Base-by-base conservation (phyloP, 495 filamentous ascomycete species). In the Penicillium canariense region DNA sequence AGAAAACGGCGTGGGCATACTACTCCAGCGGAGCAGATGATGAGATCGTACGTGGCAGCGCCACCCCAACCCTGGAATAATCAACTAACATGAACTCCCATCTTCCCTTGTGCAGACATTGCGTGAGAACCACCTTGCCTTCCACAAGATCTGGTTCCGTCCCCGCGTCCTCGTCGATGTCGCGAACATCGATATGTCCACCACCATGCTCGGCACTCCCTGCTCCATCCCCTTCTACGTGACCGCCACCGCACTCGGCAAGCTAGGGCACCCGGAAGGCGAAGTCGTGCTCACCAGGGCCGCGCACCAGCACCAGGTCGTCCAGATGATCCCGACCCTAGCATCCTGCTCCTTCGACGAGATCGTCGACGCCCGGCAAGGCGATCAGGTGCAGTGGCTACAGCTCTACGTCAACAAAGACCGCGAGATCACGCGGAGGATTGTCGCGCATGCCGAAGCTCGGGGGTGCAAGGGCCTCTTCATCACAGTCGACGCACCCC, bases 321-420 rank as follows among this genome's bases (percentile, higher is more conserved):
- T 96, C 49, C 92, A 97, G 71, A 96, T 96, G 92, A 97, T 98
- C 50, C 94, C 94, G 2, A 98, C 94, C 6, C 80, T 98, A n/a
- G 95, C 95, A 8, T 96, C 90, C 17, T 97, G 95, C 74, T 90
- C 90, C 15, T 97, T 98, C 65, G 94, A 97, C 73, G 95, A 98
- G 71, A 96, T 98, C 48, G 75, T 93, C 56, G 95, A 96, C 66
- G 94, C 92, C 26, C 81, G 80, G 34, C 75, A 82, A 56, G 88
- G 81, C 10, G 87, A 85, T 52, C 94, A 97, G 66, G 84, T 91
- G 1, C 94, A 97, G 71, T 97, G 95, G 95, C 76, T 99, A 44
- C 94, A 99, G 72, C 81, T 99, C 0, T 99, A 99, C 76, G 94
- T 99, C 51, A 99, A 99, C 81, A 93, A 96, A 68, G 87, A 99